Base-by-base conservation (phyloP, 2,329 filamentous ascomycete genomes). In the Penicillium olsonii region DNA sequence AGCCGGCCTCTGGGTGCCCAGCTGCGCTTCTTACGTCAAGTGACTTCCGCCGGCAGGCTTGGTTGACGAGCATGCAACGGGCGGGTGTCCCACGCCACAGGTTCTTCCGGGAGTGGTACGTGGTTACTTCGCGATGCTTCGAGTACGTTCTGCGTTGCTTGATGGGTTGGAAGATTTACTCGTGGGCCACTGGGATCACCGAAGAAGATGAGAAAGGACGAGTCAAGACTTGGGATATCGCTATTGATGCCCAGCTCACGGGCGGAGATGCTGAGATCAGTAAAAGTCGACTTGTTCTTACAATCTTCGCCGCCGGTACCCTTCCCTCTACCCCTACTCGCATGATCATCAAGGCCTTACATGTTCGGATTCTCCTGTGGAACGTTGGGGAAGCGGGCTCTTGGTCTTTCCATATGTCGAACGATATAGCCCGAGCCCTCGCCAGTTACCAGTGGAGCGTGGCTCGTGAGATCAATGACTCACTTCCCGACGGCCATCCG, bases 201-300 rank as follows among this genome's bases (percentile, higher is more conserved):
- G 84, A 87, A 58, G 90, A 96, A 50, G 87, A 95, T 68, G 92
- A 96, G 68, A 83, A 82, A 43, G 92, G 90, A 6, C 84, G 92
- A 22, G 82, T 95, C 62, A 94, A 95, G 73, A 90, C 91, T 0
- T 97, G 92, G 92, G 83, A 87, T 27, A 96, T 96, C 63, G 92
- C 92, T 12, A 81, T 96, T 46, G 92, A 97, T 69, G 91, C 92
- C 20, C 92, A 96, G 68, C 80, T 97, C 17, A 90, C 90, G 9
- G 92, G 92, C 35, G 92, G 92, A 12, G 92, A 96, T 69, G 82
- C 87, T 8, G 89, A 95, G 68, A 88, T 96, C 60, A 95, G 87
- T 76, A 91, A 88, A 70, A 91, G 89, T 68, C 85, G 92, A 42
- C 78, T 96, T 26, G 83, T 92, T 0, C 77, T 96, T 42, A 96